Percentiles rank a stretch among this genome's conserved stretches.
phyloP scores from a whole-genome alignment of 768 basidiomycete species.

The Scleroderma citrinum region DNA sequence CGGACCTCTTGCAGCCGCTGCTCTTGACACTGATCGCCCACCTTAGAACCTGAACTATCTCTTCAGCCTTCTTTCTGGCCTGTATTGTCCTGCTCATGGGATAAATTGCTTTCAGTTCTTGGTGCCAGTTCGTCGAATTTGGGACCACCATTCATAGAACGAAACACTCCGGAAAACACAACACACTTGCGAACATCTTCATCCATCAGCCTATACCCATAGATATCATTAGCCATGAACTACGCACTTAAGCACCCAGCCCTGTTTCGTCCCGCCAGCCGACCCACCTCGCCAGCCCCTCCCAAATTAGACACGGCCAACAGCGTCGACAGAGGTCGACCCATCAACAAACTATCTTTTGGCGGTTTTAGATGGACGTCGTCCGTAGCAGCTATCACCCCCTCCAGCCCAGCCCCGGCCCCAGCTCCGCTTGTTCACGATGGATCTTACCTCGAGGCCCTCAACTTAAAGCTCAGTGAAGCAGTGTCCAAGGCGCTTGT shows the following conservation, averaged over 20 bases:
- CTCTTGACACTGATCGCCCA: conserved; percentile 70
- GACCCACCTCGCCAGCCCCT: conserved; percentile 52
- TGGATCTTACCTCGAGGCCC: conserved; percentile 72
- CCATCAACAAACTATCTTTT: conserved; percentile 55
- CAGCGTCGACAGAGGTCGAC: conserved; percentile 41
- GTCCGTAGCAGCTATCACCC: conserved; percentile 30
- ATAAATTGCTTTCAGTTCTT: conserved; percentile 30
- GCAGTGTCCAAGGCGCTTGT: conserved; percentile 72
- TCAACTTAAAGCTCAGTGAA: conserved; percentile 74
- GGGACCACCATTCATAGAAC: conserved; percentile 7
- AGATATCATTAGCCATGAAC: conserved; percentile 38
- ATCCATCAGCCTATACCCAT: conserved; percentile 7
- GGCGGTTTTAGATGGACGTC: conserved; percentile 54
- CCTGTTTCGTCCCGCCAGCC: conserved; percentile 58
- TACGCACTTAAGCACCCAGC: conserved; percentile 63
- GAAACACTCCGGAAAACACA: not conserved
- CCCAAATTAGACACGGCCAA: conserved; percentile 31
- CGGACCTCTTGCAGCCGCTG: conserved; percentile 52
- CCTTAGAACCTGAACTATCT: conserved; percentile 48
- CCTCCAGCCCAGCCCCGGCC: conserved; percentile 24
- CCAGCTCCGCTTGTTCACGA: conserved; percentile 57
- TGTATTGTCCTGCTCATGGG: conserved; percentile 31
- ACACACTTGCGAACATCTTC: not conserved
- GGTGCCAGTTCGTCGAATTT: conserved; percentile 39
- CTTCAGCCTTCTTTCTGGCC: conserved; percentile 11